Evolutionary conservation across 495 filamentous ascomycete species (phyloP), one percentile per base, ranked within the genome.

Genomic region (Talaromyces proteolyticus): DNA sequence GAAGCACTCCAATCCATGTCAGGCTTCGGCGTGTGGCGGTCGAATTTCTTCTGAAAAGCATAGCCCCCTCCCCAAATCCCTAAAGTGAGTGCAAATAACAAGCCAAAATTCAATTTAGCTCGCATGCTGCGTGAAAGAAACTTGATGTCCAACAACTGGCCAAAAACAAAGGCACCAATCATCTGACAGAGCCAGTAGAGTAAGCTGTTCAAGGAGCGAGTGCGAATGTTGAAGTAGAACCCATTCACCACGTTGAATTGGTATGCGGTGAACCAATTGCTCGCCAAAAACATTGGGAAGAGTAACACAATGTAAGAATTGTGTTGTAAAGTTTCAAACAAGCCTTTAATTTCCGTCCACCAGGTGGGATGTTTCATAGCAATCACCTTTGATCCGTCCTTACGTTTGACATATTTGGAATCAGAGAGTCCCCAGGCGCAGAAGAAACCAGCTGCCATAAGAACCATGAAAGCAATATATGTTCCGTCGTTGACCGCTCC

Each of bases 151-250:
- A 96, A 76, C 10, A 82, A 76, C 54, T 80, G 84, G 14, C 91
- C 92, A 57, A 92, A 87, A 18, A 87, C 57, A 44, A 86, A 70
- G 17, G 91, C 91, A 37, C 88, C 91, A 41, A 93, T 64, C 66
- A 97, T 95, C 65, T 97, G 92, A 58, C 84, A 78, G 12, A 83
- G 66, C 82, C 88, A 97, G 75, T 96, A 97, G 16, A 93, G 79
- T 23, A 87, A 68, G 61, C 79, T 85, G 71, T 95, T 96, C 57
- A 96, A 76, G 7, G 92, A 79, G 6, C 87, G 79, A 16, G 91
- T 87, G 36, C 91, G 86, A 44, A 85, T 84, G 65, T 87, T 85
- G 73, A 94, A 96, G 53, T 86, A 80, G 40, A 84, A 82, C 19
- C 71, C 60, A 49, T 80, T 80, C 53, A 78, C 74, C 41, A 65